Conservation (phyloP, 495 filamentous ascomycete species). For the Cladorrhinum samala region DNA sequence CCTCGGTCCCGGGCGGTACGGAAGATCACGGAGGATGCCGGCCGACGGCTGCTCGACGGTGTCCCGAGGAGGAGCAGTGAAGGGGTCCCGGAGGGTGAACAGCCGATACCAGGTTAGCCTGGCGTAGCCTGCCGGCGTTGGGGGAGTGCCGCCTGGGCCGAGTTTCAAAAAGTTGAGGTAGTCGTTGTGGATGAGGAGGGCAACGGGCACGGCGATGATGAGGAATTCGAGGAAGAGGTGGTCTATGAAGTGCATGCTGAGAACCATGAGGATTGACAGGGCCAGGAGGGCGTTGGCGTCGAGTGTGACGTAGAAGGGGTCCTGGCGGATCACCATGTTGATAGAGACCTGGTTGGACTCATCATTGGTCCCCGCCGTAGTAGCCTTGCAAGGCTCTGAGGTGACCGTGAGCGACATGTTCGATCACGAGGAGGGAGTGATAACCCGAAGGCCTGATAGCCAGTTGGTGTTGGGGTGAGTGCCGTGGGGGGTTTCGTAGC, state of each 20-base stretch:
- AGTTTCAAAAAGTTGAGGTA: constrained; percentile 71
- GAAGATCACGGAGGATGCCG: constrained; percentile 44
- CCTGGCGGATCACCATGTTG: constrained; percentile 43
- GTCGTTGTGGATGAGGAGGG: constrained; percentile 62
- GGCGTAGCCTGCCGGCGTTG: constrained; percentile 65
- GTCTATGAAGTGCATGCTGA: constrained; percentile 43
- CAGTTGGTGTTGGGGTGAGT: not conserved
- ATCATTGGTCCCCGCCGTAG: not conserved
- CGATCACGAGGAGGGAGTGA: not conserved
- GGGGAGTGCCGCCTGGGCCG: constrained; percentile 75
- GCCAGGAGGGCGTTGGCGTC: constrained; percentile 39
- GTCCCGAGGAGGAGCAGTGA: constrained; percentile 35
- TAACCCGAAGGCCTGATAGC: not conserved
- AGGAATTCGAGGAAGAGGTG: constrained; percentile 40
- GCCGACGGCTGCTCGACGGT: constrained; percentile 25
- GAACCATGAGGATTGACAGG: constrained; percentile 38
- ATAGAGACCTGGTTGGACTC: constrained; percentile 13
- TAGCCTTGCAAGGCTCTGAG: constrained; percentile 16
- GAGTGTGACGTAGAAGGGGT: constrained; percentile 44
- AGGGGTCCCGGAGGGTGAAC: constrained; percentile 54
- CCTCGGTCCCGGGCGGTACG: constrained; percentile 53
- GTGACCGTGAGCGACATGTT: constrained; percentile 26
- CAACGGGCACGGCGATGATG: constrained; percentile 43
- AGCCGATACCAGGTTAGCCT: constrained; percentile 57
- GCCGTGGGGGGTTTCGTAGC: not conserved